phyloP scores from a whole-genome alignment of 1,139 yeast genomes.

The Sugiyamaella xylanicola region DNA sequence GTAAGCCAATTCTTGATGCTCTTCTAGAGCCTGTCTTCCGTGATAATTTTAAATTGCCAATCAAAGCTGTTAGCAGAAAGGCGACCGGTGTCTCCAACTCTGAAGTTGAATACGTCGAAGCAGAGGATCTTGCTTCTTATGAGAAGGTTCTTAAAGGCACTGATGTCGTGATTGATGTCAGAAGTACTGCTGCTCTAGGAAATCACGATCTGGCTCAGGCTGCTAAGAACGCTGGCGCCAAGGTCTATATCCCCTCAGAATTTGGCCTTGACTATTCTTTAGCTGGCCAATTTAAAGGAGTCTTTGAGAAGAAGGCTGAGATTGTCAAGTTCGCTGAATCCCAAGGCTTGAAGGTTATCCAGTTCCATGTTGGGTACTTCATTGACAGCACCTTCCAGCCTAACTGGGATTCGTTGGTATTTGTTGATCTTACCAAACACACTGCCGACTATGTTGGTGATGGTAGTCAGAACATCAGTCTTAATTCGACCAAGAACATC shows the following conservation, averaged over 20 bases:
- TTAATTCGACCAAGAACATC: conserved; percentile 50
- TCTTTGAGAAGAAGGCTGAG: conserved; percentile 45
- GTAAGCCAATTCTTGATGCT: conserved; percentile 49
- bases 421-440: conserved; percentile 15
- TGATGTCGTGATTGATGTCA: conserved; percentile 55
- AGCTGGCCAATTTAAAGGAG: conserved; percentile 41
- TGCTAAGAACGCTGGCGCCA: conserved; percentile 48
- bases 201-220: conserved; percentile 41
- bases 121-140: conserved; percentile 28
- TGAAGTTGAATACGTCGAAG: conserved; percentile 24
- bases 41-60: conserved; percentile 49
- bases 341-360: conserved; percentile 55
- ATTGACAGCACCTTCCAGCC: conserved; percentile 36
- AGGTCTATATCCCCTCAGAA: conserved; percentile 63
- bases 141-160: conserved; percentile 47
- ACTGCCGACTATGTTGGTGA: conserved; percentile 47
- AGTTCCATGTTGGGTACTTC: conserved; percentile 50
- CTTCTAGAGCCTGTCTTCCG: conserved; percentile 47
- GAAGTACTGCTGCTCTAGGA: conserved; percentile 29
- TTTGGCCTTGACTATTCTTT: conserved; percentile 53
- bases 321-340: conserved; percentile 49
- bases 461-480: conserved; percentile 37
- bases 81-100: conserved; percentile 36
- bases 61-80: conserved; percentile 51
- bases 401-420: conserved; percentile 14